Base-by-base conservation (phyloP, 306 rosid genomes). In the Castanea crenata region DNA sequence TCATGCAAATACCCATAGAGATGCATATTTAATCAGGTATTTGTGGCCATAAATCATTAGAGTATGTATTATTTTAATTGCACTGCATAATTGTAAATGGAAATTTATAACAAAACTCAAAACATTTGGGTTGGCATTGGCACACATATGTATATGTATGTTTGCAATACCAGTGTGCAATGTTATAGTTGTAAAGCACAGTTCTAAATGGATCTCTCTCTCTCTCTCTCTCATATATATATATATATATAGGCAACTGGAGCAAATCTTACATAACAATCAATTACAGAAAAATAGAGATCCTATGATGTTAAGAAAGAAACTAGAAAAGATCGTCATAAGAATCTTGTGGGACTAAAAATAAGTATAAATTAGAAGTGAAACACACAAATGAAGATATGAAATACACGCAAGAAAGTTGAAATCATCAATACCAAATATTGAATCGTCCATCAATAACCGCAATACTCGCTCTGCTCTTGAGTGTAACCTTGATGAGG, bases 401-500 rank as follows among this genome's bases (percentile, higher is more conserved):
- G 52, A 67, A 67, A 67, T 67, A 29, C 12, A 35, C 4, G 52
- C 44, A 67, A 67, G 13, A 31, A 69, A 69, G 41, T 55, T 56
- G 25, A 87, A 71, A 73, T 79, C 82, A 75, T 76, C 89, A 81
- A 80, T 80, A 78, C 79, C 32, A 77, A 82, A 84, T 63, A 89
- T 74, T 25, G 84, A 69, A 82, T 87, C 79, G 11, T 82, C 85
- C 55, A 90, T 85, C 89, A 92, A 77, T 56, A 91, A 81, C 55
- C 61, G 86, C 69, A 92, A 83, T 67, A 94, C 93, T 70, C 86
- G 85, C 79, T 88, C 88, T 27, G 97, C 97, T 90, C 86, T 92
- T 41, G 99, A 94, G 85, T 94, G 99, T 80, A 94, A 87, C 84
- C 89, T 91, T 49, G 90, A 87, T 58, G 97, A 89, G 78, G 90